Base-by-base conservation (phyloP, 495 filamentous ascomycete genomes). In the Penicillium malachiteum region DNA sequence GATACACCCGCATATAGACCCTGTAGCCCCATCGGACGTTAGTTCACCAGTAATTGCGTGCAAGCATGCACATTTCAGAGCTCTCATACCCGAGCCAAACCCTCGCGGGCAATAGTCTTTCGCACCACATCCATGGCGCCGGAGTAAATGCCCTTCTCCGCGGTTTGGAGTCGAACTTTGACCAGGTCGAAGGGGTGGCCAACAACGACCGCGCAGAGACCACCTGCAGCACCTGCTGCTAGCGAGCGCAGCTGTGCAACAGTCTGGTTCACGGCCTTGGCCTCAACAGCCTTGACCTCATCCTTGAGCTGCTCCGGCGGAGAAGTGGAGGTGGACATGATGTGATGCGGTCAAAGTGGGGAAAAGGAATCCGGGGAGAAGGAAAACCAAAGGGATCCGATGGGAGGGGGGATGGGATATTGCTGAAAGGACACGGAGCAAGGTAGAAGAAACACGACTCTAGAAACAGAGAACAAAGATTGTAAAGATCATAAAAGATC, bases 151-250 rank as follows among this genome's bases (percentile, higher is more conserved):
- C 94, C 95, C 76, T 85, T 89, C 73, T 96, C 91, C 14, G 94
- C 91, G 1, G 94, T 98, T 78, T 98, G 94, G 70, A 98, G 70
- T 37, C 95, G 89, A 54, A 98, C 94, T 74, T 98, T 98, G 65
- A 97, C 93, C 56, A 98, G 78, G 66, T 98, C 94, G 67, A 98
- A 98, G 7, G 94, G 94, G 73, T 97, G 95, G 40, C 94, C 94
- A 58, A 93, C 86, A 17, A 98, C 62, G 40, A 97, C 95, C 30
- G 94, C 93, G 74, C 89, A 97, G 32, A 97, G 78, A 65, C 95
- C 95, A 56, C 94, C 94, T 50, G 93, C 93, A 33, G 90, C 95
- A 58, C 95, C 94, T 3, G 93, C 93, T 12, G 77, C 88, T 33
- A 97, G 82, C 14, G 92, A 94, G 37, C 93, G 88, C 40, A 95